Evolutionary conservation across 164 flowering plant genomes (phyloP).

Genomic region (Dillenia suffruticosa): DNA sequence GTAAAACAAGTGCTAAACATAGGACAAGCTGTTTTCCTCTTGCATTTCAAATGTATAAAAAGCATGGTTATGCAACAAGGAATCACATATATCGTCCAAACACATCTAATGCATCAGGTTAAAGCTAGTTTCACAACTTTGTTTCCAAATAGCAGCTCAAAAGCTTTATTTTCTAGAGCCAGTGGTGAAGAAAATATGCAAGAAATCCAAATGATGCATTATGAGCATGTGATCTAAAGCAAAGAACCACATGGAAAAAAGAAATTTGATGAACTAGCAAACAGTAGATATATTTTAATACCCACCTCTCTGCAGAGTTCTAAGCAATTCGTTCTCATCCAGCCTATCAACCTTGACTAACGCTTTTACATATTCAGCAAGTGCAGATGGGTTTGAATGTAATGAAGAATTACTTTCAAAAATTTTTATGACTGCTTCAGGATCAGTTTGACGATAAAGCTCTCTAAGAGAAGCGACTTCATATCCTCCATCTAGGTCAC

Average conservation of each 20-base stretch:
- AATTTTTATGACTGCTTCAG: constrained; percentile 78
- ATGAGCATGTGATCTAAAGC: too few species aligned
- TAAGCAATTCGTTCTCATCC: constrained; percentile 78
- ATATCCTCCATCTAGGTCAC: constrained; percentile 58
- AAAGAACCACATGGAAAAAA: background rate
- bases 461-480: constrained; percentile 65
- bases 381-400: constrained; percentile 75
- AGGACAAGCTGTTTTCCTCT: too few species aligned
- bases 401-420: constrained; percentile 87
- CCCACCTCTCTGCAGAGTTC: constrained; percentile 84
- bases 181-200: too few species aligned
- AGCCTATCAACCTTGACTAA: constrained; percentile 82
- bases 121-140: too few species aligned
- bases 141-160: too few species aligned
- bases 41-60: too few species aligned
- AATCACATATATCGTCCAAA: too few species aligned
- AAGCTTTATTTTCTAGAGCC: too few species aligned
- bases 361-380: constrained; percentile 91
- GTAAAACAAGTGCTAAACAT: too few species aligned
- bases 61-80: too few species aligned
- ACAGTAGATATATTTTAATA: background rate
- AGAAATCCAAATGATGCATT: too few species aligned
- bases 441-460: constrained; percentile 68
- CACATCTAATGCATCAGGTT: too few species aligned
- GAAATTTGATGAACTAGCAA: background rate